Base-by-base conservation (phyloP, 116 monocot genomes). In the Zostera marina region DNA sequence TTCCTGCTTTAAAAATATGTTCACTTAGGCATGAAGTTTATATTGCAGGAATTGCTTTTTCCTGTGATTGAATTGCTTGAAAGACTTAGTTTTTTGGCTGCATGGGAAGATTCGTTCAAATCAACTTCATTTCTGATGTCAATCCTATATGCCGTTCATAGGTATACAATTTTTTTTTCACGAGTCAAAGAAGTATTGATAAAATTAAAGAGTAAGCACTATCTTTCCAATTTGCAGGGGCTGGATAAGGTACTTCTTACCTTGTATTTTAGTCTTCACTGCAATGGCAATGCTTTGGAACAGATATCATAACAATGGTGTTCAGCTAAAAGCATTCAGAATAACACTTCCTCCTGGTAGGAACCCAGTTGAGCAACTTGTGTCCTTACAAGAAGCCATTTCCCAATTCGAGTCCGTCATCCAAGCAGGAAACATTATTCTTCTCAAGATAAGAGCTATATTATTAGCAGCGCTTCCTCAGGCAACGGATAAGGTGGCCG, bases 371-470 rank as follows among this genome's bases (percentile, higher is more conserved):
- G 98, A 86, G 56, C 86, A 83, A 63, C 76, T 98, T 56, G 14
- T 98, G 53, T 72, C 72, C 5, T 70, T 98, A 51, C 91, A 90
- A 72, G 86, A 98, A 56, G 73, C 68, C n/a, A 66, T 81, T 42
- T 86, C 87, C 42, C 80, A 82, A 64, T 52, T 90, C 61, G 86
- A 98, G 71, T 62, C 73, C 20, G 41, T 63, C 64, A 70, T 82
- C 15, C 98, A 83, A 53, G 67, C 68, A 40, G 98, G 75, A 64
- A 83, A 81, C 56, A 81, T 98, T 58, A 20, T 74, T 72, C 80
- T 98, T 69, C 81, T 98, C 59, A 98, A 98, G 69, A 53, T 98
- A 47, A 80, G 98, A 77, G 74, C 86, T 58, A 69, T 98, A 41
- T 48, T 98, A 49, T 15, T 49, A 52, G 78, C 82, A 16, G 74